Conservation (phyloP, 306 rosid species). For the Malus sylvestris region DNA sequence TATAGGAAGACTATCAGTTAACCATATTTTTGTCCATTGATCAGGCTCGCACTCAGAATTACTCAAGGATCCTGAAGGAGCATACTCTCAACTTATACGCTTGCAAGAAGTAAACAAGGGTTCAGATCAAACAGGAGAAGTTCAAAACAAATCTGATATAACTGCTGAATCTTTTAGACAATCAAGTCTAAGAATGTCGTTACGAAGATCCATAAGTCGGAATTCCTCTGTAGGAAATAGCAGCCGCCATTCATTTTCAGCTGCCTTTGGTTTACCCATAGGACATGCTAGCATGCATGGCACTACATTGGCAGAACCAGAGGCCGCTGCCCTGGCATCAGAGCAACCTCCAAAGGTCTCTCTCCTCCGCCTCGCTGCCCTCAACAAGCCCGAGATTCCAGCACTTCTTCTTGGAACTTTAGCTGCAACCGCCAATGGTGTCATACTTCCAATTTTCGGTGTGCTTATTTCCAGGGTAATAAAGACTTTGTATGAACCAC, state of each 20-base stretch:
- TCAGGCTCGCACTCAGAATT: conserved; percentile 67
- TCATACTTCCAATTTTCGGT: conserved; percentile 56
- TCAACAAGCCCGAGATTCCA: conserved; percentile 90
- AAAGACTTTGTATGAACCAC: conserved; percentile 56
- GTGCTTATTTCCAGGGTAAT: conserved; percentile 52
- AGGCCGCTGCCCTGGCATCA: background rate
- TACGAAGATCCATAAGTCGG: conserved; percentile 49
- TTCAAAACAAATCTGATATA: conserved; percentile 34
- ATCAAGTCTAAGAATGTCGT: conserved; percentile 50
- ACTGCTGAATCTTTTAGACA: conserved; percentile 44
- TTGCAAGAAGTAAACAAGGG: conserved; percentile 58
- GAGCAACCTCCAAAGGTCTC: conserved; percentile 40
- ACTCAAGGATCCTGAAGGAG: conserved; percentile 65
- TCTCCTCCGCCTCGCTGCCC: conserved; percentile 63
- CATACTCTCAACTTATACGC: conserved; percentile 74
- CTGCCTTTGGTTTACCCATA: conserved; percentile 64
- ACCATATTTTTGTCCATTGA: conserved; percentile 3
- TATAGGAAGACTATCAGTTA: background rate
- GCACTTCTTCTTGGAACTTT: conserved; percentile 49
- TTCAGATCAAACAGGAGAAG: conserved; percentile 26
- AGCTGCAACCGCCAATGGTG: conserved; percentile 54
- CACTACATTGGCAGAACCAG: conserved; percentile 20
- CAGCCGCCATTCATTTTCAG: conserved; percentile 65
- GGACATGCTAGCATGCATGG: conserved; percentile 36
- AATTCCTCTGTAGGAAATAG: conserved; percentile 55